These are phyloP conservation scores for Phaeotremella fagi DNA, from an alignment of 768 basidiomycete genomes.

Conservation along the genomic window DNA sequence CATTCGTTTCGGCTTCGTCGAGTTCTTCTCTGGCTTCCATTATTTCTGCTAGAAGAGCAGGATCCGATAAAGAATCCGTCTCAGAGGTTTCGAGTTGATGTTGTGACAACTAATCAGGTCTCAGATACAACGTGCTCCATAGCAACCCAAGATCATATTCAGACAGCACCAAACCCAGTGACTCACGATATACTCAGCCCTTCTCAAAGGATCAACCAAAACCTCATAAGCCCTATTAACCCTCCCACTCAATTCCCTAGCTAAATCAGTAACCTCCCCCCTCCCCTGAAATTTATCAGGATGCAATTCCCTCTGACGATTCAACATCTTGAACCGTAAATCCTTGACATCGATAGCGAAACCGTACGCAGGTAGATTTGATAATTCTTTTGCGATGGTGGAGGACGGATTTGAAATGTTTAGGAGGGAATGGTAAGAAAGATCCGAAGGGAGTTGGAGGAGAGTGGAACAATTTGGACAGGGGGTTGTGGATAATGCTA, in stretches of 20 bases:
- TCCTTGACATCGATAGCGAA: slow-evolving; percentile 62
- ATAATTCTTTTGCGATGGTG: slow-evolving; percentile 53
- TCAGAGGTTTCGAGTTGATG: slow-evolving; percentile 62
- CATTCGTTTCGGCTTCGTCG: slow-evolving; percentile 58
- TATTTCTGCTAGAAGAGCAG: slow-evolving; percentile 66
- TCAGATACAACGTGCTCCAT: too few relatives aligned
- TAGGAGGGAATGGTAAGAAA: slow-evolving; percentile 66
- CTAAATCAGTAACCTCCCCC: slow-evolving; percentile 55
- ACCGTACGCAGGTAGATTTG: slow-evolving; percentile 23
- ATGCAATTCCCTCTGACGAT: slow-evolving; percentile 72
- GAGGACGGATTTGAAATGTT: slow-evolving; percentile 55
- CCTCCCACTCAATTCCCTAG: slow-evolving; percentile 68
- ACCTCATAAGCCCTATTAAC: slow-evolving; percentile 75
- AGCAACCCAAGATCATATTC: too few relatives aligned
- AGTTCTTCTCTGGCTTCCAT: slow-evolving; percentile 75
- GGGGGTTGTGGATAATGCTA: slow-evolving; percentile 66
- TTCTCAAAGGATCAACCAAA: slow-evolving; percentile 65
- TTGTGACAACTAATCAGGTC: slow-evolving; percentile 51
- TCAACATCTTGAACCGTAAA: slow-evolving; percentile 64
- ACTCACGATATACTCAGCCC: slow-evolving; percentile 69
- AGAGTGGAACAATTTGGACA: slow-evolving; percentile 68
- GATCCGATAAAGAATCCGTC: slow-evolving; percentile 66
- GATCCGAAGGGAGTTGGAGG: slow-evolving; percentile 55
- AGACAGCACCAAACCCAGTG: too few relatives aligned
- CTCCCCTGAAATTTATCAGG: slow-evolving; percentile 75